Evolutionary conservation across 1,139 yeast genomes (phyloP).

Genomic region (Pichia sp.): DNA sequence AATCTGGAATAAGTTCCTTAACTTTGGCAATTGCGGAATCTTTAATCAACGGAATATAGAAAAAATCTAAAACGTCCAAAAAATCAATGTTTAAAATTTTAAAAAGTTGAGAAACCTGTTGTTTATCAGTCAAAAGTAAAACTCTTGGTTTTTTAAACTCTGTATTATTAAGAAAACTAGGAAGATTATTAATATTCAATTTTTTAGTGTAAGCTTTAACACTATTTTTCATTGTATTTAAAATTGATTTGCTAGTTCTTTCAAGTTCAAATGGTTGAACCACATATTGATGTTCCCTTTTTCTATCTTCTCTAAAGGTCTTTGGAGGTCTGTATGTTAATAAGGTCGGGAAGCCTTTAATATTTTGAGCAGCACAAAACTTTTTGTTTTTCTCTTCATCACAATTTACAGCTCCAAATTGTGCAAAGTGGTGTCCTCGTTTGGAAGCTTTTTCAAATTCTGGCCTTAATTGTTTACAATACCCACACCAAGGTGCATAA

Average conservation of each 20-base stretch:
- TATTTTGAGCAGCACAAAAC: slow-evolving; percentile 59
- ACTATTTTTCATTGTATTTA: slow-evolving; percentile 52
- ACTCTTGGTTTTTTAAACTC: slow-evolving; percentile 34
- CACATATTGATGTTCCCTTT: slow-evolving; percentile 38
- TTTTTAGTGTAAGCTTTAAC: slow-evolving; percentile 68
- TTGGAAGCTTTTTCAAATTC: slow-evolving; percentile 60
- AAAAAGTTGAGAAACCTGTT: slow-evolving; percentile 51
- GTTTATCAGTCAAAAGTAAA: slow-evolving; percentile 41
- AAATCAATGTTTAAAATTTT: slow-evolving; percentile 77
- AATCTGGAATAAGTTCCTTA: slow-evolving; percentile 8
- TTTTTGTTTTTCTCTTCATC: slow-evolving; percentile 61
- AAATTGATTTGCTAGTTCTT: slow-evolving; percentile 53
- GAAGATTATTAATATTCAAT: slow-evolving; percentile 34
- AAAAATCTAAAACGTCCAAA: slow-evolving; percentile 42
- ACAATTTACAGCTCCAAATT: slow-evolving; percentile 84
- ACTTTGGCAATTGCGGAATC: slow-evolving; percentile 1
- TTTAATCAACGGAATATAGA: slow-evolving; percentile 27
- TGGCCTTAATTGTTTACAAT: slow-evolving; percentile 55
- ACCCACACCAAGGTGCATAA: slow-evolving; percentile 97
- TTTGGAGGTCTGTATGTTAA: slow-evolving; percentile 81
- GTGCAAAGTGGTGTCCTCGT: slow-evolving; percentile 50
- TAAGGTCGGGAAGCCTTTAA: slow-evolving; percentile 78
- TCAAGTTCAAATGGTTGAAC: slow-evolving; percentile 67
- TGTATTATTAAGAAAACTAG: slow-evolving; percentile 23
- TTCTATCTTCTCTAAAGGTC: slow-evolving; percentile 30